Evolutionary conservation across 257 asterid species (phyloP).

Genomic region (Echium plantagineum): DNA sequence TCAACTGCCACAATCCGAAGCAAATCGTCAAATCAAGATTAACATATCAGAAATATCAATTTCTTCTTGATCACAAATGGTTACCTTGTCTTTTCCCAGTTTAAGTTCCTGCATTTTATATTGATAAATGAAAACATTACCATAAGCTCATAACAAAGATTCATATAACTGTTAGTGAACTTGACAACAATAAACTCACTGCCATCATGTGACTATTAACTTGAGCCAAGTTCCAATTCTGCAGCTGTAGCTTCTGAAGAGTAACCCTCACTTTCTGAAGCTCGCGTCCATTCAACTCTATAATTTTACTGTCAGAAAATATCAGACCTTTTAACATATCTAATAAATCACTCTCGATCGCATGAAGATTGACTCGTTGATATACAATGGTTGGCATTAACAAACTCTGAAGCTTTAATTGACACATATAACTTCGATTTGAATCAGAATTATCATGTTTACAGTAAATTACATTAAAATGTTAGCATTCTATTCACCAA

Average conservation of each 20-base stretch:
- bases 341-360: neutral
- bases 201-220: conserved; percentile 65
- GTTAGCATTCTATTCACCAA: too few relatives aligned
- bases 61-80: neutral
- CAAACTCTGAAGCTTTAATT: too few relatives aligned
- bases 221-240: conserved; percentile 82
- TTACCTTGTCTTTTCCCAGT: conserved; percentile 61
- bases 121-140: neutral
- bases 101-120: conserved; percentile 56
- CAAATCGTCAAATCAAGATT: neutral
- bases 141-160: neutral
- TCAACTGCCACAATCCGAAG: conserved; percentile 33
- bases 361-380: too few relatives aligned
- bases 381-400: too few relatives aligned
- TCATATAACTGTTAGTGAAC: neutral
- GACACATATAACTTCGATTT: too few relatives aligned
- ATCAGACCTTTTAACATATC: conserved; percentile 1
- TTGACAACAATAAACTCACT: conserved; percentile 25
- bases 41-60: neutral
- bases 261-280: conserved; percentile 45
- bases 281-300: conserved; percentile 68
- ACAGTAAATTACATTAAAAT: too few relatives aligned
- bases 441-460: too few relatives aligned
- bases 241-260: conserved; percentile 74
- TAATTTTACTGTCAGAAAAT: conserved; percentile 47